These are phyloP conservation scores for Vitis rotundifolia DNA, from an alignment of 164 flowering plant genomes.

Conservation along the genomic window DNA sequence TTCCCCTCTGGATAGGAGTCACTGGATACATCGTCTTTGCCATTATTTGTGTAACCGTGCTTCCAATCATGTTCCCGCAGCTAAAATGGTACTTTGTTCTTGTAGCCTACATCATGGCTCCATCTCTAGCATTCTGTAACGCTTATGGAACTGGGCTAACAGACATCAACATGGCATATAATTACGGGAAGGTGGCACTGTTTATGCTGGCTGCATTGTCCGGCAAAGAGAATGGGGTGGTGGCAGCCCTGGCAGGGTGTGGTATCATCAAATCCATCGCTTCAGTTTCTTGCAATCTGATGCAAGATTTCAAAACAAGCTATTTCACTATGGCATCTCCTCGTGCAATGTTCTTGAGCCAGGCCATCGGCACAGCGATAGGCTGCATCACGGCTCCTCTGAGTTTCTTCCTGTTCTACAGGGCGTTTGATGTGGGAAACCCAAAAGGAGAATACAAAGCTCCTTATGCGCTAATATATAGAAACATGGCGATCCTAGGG, in stretches of 20 bases:
- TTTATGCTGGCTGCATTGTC: slow-evolving; percentile 51
- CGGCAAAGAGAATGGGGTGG: slow-evolving; percentile 29
- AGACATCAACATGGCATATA: slow-evolving; percentile 62
- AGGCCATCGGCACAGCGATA: slow-evolving; percentile 49
- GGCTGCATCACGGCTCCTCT: slow-evolving; percentile 50
- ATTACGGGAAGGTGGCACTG: slow-evolving; percentile 64
- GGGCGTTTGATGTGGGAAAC: slow-evolving; percentile 69
- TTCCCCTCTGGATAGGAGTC: slow-evolving; percentile 52
- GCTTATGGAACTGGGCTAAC: slow-evolving; percentile 73
- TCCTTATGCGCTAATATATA: slow-evolving; percentile 65
- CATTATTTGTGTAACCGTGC: slow-evolving; percentile 1
- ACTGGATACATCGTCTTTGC: slow-evolving; percentile 37
- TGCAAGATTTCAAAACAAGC: slow-evolving; percentile 20
- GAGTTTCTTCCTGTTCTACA: slow-evolving; percentile 66
- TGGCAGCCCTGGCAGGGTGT: slow-evolving; percentile 18
- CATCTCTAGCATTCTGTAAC: slow-evolving; percentile 66
- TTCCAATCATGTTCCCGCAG: slow-evolving; percentile 15
- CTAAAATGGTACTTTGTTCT: slow-evolving; percentile 17
- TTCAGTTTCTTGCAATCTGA: slow-evolving; percentile 15
- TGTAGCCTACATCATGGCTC: slow-evolving; percentile 53
- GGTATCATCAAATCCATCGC: slow-evolving; percentile 18
- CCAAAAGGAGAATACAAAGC: slow-evolving; percentile 66
- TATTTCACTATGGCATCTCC: slow-evolving; percentile 50
- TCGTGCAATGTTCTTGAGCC: slow-evolving; percentile 59
- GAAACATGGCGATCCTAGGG: slow-evolving; percentile 67